Percentiles rank a stretch among this genome's conserved stretches.
phyloP scores from a whole-genome alignment of 1,284 basidiomycete species.

The Phylloporus gajari region DNA sequence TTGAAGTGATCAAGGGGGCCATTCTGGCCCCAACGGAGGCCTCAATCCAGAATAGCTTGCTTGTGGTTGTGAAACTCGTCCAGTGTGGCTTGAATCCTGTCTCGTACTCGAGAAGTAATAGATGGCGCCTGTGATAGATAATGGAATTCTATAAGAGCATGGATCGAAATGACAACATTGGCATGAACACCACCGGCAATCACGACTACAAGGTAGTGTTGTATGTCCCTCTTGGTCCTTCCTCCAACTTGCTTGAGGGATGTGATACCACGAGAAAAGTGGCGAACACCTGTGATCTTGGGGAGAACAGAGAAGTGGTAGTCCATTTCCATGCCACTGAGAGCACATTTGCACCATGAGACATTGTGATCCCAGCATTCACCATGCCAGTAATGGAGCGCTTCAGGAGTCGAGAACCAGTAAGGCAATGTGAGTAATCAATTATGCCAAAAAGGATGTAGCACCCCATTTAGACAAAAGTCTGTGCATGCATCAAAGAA shows the following conservation, averaged over 20 bases:
- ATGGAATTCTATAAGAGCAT: neutral
- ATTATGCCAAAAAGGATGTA: neutral
- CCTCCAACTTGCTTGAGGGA: neutral
- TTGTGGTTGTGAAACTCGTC: neutral
- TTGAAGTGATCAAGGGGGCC: slow-evolving; percentile 1
- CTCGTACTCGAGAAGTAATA: neutral
- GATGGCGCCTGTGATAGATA: neutral
- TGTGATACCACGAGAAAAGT: neutral
- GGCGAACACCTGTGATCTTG: neutral
- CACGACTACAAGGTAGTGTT: neutral
- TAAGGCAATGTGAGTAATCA: neutral
- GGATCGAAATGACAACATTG: neutral
- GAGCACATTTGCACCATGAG: neutral
- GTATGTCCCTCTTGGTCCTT: neutral
- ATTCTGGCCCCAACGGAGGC: neutral
- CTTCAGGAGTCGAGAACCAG: neutral
- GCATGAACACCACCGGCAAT: neutral
- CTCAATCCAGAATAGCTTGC: neutral
- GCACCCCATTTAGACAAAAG: neutral
- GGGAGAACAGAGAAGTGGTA: neutral
- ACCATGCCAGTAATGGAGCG: neutral
- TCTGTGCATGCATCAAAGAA: neutral
- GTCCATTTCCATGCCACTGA: neutral
- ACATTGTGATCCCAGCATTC: neutral
- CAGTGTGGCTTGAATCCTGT: neutral